phyloP scores from a whole-genome alignment of 1,284 basidiomycete genomes.

The Takashimella tepidaria region DNA sequence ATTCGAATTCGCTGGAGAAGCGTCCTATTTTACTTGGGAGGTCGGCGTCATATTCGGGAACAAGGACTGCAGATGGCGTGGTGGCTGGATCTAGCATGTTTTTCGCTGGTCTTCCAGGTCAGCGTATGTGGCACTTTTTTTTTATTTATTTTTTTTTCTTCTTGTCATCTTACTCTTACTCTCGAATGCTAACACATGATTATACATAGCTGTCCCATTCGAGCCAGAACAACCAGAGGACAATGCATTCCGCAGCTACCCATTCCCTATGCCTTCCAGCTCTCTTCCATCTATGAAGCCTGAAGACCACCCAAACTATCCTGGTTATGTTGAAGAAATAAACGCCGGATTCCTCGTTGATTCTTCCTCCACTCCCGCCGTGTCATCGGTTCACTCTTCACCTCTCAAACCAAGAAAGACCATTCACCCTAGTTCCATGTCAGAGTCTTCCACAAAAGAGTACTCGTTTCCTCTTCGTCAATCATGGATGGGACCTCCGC shows the following conservation, averaged over 20 bases:
- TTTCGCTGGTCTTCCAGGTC: conserved; percentile 4
- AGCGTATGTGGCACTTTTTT: conserved; percentile 6
- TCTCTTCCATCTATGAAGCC: conserved; percentile 11
- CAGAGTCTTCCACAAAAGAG: not conserved
- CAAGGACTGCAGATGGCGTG: not conserved
- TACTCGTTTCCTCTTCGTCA: not conserved
- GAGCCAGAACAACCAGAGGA: not conserved
- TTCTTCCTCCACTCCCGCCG: not conserved
- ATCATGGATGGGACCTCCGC: not conserved
- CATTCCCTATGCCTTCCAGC: conserved; percentile 17
- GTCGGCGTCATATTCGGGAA: not conserved
- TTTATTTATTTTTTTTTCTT: no score
- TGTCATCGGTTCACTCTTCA: not conserved
- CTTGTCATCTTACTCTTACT: not conserved
- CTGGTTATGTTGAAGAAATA: not conserved
- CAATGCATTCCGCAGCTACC: conserved; percentile 10
- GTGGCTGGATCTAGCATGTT: not conserved
- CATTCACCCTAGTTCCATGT: not conserved
- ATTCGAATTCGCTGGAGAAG: not conserved
- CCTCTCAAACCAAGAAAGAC: not conserved
- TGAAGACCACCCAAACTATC: not conserved
- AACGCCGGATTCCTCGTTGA: not conserved
- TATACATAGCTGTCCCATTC: not conserved
- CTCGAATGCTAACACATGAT: conserved; percentile 1
- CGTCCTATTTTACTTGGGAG: not conserved